Evolutionary conservation across 176 grass and related monocot species (phyloP).

Genomic region (Hordeum marinum): DNA sequence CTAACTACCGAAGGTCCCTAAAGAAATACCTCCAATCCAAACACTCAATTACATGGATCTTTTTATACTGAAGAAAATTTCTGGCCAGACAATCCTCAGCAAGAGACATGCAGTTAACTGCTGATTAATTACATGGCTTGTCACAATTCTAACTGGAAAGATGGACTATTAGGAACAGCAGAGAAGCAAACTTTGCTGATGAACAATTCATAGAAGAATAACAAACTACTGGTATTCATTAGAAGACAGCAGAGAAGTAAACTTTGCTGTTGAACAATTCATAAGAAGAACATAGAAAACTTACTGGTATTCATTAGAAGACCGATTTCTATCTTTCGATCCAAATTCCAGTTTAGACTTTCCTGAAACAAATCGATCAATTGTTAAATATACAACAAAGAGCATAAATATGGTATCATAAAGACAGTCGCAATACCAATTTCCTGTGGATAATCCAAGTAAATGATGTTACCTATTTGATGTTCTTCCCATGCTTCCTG

Average conservation of each 20-base stretch:
- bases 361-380: conserved; percentile 49
- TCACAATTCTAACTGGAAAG: conserved; percentile 9
- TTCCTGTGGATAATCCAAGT: not conserved
- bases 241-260: not conserved
- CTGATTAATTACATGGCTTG: not conserved
- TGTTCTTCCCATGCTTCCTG: conserved; percentile 98
- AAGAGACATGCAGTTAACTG: not conserved
- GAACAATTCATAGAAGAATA: not conserved
- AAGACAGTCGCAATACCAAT: not conserved
- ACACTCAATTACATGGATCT: not conserved
- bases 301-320: conserved; percentile 70
- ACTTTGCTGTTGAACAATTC: not conserved
- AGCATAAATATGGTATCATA: not conserved
- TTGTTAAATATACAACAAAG: conserved; percentile 2
- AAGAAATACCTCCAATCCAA: not conserved
- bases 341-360: conserved; percentile 75
- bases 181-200: not conserved
- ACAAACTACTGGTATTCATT: too few species aligned
- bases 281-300: conserved; percentile 17
- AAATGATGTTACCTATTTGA: conserved; percentile 66
- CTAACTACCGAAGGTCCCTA: not conserved
- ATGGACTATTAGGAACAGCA: not conserved
- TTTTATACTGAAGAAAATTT: not conserved
- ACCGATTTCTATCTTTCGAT: conserved; percentile 71
- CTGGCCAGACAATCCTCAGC: not conserved